Evolutionary conservation across 2,329 filamentous ascomycete species (phyloP).

Genomic region (Cercospora sojina): DNA sequence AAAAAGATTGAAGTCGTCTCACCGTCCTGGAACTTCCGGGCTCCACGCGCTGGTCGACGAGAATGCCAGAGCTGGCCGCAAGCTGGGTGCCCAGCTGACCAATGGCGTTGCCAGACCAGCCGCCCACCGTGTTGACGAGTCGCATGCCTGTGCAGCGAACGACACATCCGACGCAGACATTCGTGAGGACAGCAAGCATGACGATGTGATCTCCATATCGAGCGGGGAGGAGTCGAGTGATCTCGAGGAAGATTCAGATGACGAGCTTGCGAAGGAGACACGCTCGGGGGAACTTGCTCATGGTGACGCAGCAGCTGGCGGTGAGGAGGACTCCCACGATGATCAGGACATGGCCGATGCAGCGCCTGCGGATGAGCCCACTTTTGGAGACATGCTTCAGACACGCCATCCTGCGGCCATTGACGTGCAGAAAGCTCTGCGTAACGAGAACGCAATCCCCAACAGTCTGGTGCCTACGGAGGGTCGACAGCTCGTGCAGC

Average conservation of each 20-base stretch:
- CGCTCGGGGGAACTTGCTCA: slow-evolving; percentile 19
- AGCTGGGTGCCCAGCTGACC: slow-evolving; percentile 48
- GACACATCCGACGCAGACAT: slow-evolving; percentile 39
- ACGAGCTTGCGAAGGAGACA: slow-evolving; percentile 9
- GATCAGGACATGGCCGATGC: slow-evolving; percentile 29
- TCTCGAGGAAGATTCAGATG: slow-evolving; percentile 27
- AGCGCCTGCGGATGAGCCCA: slow-evolving; percentile 52
- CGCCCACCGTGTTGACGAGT: slow-evolving; percentile 58
- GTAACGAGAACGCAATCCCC: slow-evolving; percentile 31
- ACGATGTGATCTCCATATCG: slow-evolving; percentile 48
- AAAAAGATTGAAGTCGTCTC: slow-evolving; percentile 39
- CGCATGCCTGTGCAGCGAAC: slow-evolving; percentile 53
- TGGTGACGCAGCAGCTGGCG: slow-evolving; percentile 31
- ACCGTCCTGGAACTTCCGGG: slow-evolving; percentile 32
- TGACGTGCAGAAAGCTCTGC: slow-evolving; percentile 65
- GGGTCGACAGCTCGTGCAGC: slow-evolving; percentile 10
- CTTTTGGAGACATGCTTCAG: slow-evolving; percentile 83
- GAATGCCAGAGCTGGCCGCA: slow-evolving; percentile 37
- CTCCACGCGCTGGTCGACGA: slow-evolving; percentile 40
- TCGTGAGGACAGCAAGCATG: slow-evolving; percentile 28
- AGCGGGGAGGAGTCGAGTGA: slow-evolving; percentile 44
- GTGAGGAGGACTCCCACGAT: slow-evolving; percentile 29
- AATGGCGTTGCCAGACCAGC: slow-evolving; percentile 54
- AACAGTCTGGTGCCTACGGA: slow-evolving; percentile 52
- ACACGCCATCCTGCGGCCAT: slow-evolving; percentile 64